Evolutionary conservation across 768 basidiomycete genomes (phyloP), one percentile per base, ranked within the genome.

Genomic region (Zangia roseola): DNA sequence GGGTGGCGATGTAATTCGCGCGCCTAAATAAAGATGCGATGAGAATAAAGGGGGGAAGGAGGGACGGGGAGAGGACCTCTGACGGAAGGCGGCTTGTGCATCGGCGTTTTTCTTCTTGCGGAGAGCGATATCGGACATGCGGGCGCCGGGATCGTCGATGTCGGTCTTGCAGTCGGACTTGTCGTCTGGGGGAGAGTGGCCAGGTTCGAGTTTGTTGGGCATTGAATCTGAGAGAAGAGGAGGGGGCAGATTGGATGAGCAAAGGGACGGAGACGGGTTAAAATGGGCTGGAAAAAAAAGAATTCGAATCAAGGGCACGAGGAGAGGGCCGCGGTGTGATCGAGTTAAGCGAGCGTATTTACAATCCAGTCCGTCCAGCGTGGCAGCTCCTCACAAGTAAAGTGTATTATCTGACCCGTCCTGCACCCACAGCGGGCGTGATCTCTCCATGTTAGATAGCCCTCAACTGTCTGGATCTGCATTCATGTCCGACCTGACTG

Each of bases 51-150:
- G 37, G 43, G 48, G 43, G 14, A 16, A 31, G 10, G 38, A 20
- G 21, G 26, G 30, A n/a, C 17, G n/a, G 31, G 45, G 40, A 25
- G 54, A 53, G 61, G 41, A 68, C 56, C 88, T 72, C 41, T 85
- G 86, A 54, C 88, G 77, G 68, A 91, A 91, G 50, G 88, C 88
- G 45, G 90, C 89, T 70, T 92, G 90, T 3, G 90, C 90, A 63
- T 91, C 87, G 30, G 90, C 90, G 60, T 92, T 92, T 73, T 92
- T 92, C 76, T 88, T 89, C 74, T 89, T 90, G 55, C 88, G 74
- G 59, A 87, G 74, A 28, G 84, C 83, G 12, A 85, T 78, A 67
- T 88, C 85, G 56, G 83, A 76, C 64, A 83, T 64, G 54, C 78
- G 77, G 38, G 73, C 59, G 23, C 51, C 30, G 28, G 67, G 52